A percentile compares a stretch with the other conserved stretches of the same genome.
These are phyloP conservation scores for Solanum hybrid DNA, from an alignment of 305 asterid species.

Conservation along the genomic window DNA sequence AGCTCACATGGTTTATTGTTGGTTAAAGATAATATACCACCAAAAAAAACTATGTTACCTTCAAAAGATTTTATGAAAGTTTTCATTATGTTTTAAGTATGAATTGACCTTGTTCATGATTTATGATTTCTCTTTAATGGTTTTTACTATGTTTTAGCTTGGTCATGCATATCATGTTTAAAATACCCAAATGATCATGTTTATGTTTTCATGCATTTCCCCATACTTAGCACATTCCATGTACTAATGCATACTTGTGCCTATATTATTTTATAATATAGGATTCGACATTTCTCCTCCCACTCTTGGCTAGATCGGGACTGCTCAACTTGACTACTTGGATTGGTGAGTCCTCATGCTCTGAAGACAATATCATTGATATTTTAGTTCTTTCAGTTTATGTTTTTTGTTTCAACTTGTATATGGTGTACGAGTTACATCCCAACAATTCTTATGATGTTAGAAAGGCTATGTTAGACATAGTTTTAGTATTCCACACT, in stretches of 20 bases:
- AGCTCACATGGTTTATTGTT: background rate
- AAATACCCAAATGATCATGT: background rate
- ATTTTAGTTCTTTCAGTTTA: background rate
- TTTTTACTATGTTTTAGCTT: background rate
- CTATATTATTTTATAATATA: background rate
- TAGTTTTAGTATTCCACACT: background rate
- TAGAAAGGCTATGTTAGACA: background rate
- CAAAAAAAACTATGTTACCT: too few relatives aligned
- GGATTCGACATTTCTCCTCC: background rate
- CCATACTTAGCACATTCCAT: background rate
- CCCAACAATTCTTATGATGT: background rate
- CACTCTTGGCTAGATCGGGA: background rate
- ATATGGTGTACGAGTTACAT: background rate
- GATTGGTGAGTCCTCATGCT: background rate
- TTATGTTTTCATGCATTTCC: background rate
- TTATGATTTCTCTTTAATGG: background rate
- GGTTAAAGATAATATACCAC: background rate
- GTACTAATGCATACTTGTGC: background rate
- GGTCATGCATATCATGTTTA: background rate
- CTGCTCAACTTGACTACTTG: background rate
- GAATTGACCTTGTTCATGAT: background rate
- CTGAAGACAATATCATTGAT: background rate
- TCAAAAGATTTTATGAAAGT: background rate
- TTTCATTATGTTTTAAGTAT: background rate
- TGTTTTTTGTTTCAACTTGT: background rate